Evolutionary conservation across 2,329 filamentous ascomycete genomes (phyloP), one percentile per base, ranked within the genome.

Genomic region (Aplosporella prunicola): DNA sequence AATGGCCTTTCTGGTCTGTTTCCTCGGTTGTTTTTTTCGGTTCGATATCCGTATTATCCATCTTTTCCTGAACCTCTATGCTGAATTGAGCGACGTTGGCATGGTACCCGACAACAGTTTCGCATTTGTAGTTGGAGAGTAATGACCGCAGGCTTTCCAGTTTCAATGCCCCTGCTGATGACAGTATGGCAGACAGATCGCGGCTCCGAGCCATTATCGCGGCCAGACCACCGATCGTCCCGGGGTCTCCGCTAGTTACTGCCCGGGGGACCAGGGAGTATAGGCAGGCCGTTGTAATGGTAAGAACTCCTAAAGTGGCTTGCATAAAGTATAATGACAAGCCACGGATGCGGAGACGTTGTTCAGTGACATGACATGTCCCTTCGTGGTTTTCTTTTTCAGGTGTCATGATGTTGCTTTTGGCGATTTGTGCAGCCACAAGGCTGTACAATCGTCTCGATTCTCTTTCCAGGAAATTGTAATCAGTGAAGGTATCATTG

Each of bases 241-340:
- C 29, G 10, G 29, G 29, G 14, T 31, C 29, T 13, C 29, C 10
- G 11, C 11, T 31, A 13, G 10, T 13, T 16, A 16, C 9, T n/a
- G 18, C 20, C 10, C 29, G 16, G 16, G 29, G 29, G 2, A 18
- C 29, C 11, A 31, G 3, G 3, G 20, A 31, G 11, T 18, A 31
- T n/a, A 31, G 29, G 4, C n/a, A 16, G 14, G 29, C 29, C 11
- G 15, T n/a, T 2, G 17, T 10, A 18, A 20, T 7, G 10, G 20
- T 13, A 10, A 31, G 29, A 5, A 20, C 11, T 16, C 6, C 29
- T 3, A 31, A 13, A 1, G 20, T 31, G 29, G 10, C 29, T 4
- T 31, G 14, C 29, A 31, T 31, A 10, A 31, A n/a, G 17, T 31
- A 31, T 13, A 20, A 31, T 4, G 29, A 31, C 10, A 31, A 31